A percentile compares a stretch with the other conserved stretches of the same genome.
phyloP scores from a whole-genome alignment of 2,329 filamentous ascomycete species.

The Elsinoe necatrix region DNA sequence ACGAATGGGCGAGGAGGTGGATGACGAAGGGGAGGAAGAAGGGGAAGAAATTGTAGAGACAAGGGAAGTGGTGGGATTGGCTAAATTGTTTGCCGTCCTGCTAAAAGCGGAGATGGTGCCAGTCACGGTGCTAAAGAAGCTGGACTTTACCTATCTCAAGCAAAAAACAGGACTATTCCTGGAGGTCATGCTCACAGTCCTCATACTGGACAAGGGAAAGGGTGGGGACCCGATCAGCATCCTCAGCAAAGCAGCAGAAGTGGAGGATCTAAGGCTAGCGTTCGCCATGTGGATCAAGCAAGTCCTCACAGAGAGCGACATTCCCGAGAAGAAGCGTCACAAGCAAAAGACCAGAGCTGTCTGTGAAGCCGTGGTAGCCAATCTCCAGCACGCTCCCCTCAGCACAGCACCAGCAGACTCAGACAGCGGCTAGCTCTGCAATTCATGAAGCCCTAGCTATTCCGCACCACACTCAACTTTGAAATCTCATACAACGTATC shows the following conservation, averaged over 20 bases:
- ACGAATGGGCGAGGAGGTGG: slow-evolving; percentile 62
- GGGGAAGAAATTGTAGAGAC: slow-evolving; percentile 42
- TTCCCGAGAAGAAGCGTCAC: slow-evolving; percentile 9
- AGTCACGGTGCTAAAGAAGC: slow-evolving; percentile 52
- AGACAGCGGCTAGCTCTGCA: neutral
- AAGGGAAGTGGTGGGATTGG: slow-evolving; percentile 57
- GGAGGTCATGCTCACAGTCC: slow-evolving; percentile 68
- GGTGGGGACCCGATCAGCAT: slow-evolving; percentile 1
- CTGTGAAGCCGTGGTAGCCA: neutral
- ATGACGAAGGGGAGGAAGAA: slow-evolving; percentile 49
- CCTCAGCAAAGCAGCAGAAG: neutral
- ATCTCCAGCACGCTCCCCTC: neutral
- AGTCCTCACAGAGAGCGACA: slow-evolving; percentile 1
- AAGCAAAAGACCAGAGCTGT: neutral
- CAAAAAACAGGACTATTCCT: slow-evolving; percentile 68
- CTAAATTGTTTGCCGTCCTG: slow-evolving; percentile 56
- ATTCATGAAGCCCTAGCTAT: neutral
- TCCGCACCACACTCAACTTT: neutral
- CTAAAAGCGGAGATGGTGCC: slow-evolving; percentile 52
- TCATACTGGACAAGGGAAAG: slow-evolving; percentile 50
- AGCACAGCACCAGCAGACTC: neutral
- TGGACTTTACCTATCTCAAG: slow-evolving; percentile 73
- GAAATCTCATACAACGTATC: slow-evolving; percentile 4
- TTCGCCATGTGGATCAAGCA: neutral
- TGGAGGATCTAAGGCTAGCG: neutral